phyloP scores from a whole-genome alignment of 2,329 filamentous ascomycete species.

The Emmonsiellopsis sp. region DNA sequence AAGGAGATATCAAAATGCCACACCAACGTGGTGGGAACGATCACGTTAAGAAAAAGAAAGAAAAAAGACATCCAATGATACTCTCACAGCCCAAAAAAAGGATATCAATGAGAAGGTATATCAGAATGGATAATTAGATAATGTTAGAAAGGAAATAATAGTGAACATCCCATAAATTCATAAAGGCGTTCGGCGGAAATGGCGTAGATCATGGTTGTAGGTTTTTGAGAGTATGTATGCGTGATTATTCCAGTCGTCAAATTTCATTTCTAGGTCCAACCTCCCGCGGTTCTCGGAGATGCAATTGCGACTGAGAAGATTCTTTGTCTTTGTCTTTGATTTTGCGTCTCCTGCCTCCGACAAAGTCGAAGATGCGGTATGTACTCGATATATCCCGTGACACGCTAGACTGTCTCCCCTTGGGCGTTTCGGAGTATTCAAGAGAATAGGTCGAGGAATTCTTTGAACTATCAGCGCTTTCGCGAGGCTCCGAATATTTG shows the following conservation, averaged over 20 bases:
- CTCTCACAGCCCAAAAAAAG: too few relatives aligned
- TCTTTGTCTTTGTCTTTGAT: conserved; percentile 10
- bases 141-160: neutral
- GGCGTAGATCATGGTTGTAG: neutral
- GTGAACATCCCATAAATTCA: neutral
- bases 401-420: conserved; percentile 28
- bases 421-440: conserved; percentile 28
- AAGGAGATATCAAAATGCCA: too few relatives aligned
- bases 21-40: too few relatives aligned
- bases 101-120: too few relatives aligned
- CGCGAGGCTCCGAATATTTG: conserved; percentile 30
- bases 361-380: conserved; percentile 36
- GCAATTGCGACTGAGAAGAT: neutral
- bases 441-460: conserved; percentile 39
- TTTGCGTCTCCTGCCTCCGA: conserved; percentile 10
- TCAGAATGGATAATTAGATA: neutral
- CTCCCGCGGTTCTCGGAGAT: conserved; percentile 4
- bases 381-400: conserved; percentile 31
- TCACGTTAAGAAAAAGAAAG: too few relatives aligned
- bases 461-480: conserved; percentile 35
- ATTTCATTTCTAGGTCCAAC: conserved; percentile 11
- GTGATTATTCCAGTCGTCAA: conserved; percentile 6
- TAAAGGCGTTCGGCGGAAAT: neutral
- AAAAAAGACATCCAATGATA: too few relatives aligned
- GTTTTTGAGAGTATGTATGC: neutral